Conservation (phyloP, 441 rosid genomes). For the Erodium texanum region DNA sequence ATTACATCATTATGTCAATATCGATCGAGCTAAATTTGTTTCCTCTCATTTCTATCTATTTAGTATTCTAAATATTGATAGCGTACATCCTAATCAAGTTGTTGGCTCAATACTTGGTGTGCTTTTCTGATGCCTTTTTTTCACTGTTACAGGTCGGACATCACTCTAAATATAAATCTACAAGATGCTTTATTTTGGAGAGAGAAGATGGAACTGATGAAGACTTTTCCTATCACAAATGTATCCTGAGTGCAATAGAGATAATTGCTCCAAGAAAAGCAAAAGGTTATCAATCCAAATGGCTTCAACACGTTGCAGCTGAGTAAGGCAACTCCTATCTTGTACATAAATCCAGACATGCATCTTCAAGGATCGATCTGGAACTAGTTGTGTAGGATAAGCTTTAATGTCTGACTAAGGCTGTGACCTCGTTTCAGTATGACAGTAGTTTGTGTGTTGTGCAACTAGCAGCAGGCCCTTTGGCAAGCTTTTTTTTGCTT, state of each 20-base stretch:
- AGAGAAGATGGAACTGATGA: conserved; percentile 61
- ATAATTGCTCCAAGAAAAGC: conserved; percentile 57
- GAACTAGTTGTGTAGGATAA: background rate
- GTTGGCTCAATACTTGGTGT: background rate
- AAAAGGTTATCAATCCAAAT: conserved; percentile 36
- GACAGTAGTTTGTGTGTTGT: background rate
- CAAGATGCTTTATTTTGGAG: conserved; percentile 65
- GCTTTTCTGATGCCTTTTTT: background rate
- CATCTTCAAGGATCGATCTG: background rate
- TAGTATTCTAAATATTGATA: too few relatives aligned
- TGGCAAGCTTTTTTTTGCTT: conserved; percentile 86
- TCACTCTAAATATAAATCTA: conserved; percentile 41
- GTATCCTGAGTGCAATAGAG: conserved; percentile 62
- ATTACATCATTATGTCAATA: background rate
- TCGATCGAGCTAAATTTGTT: background rate
- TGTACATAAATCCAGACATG: conserved; percentile 1
- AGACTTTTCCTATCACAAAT: conserved; percentile 84
- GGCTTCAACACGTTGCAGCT: conserved; percentile 17
- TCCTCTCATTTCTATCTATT: background rate
- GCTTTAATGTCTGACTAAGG: background rate
- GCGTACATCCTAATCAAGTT: background rate
- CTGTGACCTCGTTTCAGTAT: background rate
- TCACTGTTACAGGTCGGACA: conserved; percentile 46
- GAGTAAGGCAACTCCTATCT: conserved; percentile 1
- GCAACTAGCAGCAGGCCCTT: conserved; percentile 9